phyloP scores from a whole-genome alignment of 805 yeast genomes.

The Monosporozyma yasuniensis region DNA sequence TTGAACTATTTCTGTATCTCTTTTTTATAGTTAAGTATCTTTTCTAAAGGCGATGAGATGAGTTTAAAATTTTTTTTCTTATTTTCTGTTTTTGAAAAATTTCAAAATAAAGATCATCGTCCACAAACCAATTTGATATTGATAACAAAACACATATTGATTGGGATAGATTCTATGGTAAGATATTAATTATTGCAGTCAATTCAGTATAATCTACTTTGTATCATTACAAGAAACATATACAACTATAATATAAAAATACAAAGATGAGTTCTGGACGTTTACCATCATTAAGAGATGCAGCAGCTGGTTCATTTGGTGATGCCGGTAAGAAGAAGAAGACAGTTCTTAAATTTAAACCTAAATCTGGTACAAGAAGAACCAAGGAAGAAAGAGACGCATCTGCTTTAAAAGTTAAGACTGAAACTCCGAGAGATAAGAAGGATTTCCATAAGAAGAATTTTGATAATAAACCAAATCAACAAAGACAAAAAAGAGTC shows the following conservation, averaged over 20 bases:
- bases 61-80: conserved; percentile 7
- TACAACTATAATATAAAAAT: background rate
- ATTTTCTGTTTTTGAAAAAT: conserved; percentile 1
- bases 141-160: background rate
- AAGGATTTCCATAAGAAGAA: conserved; percentile 7
- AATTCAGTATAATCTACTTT: too few relatives aligned
- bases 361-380: conserved; percentile 79
- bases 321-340: conserved; percentile 17
- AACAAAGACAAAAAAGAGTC: conserved; percentile 18
- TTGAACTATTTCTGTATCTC: background rate
- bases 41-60: conserved; percentile 16
- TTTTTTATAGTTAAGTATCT: background rate
- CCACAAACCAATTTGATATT: background rate
- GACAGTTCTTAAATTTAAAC: conserved; percentile 66
- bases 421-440: conserved; percentile 11
- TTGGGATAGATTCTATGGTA: background rate
- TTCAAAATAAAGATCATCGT: conserved; percentile 1
- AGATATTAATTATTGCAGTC: too few relatives aligned
- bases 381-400: conserved; percentile 77
- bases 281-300: conserved; percentile 26
- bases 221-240: too few relatives aligned
- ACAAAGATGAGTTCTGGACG: conserved; percentile 20
- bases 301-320: conserved; percentile 2
- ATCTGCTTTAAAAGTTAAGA: conserved; percentile 50
- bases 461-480: conserved; percentile 11